phyloP scores from a whole-genome alignment of 1,139 yeast species.

The Suzukiozyma palmioleophila region DNA sequence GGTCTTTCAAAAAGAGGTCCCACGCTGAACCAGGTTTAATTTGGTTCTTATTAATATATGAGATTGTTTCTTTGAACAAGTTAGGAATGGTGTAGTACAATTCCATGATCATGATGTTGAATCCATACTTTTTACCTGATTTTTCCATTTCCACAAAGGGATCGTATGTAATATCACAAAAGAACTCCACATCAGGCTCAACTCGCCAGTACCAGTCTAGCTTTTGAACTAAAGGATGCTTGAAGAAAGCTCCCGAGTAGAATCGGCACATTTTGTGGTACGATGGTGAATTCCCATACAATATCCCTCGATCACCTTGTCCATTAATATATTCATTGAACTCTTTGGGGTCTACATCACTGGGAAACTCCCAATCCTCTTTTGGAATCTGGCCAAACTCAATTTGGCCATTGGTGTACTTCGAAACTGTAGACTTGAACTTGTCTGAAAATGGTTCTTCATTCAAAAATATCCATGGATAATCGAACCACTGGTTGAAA shows the following conservation, averaged over 20 bases:
- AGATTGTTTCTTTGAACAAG: constrained; percentile 64
- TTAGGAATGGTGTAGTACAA: constrained; percentile 77
- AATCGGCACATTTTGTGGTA: constrained; percentile 73
- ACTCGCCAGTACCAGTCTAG: constrained; percentile 94
- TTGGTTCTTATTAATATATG: constrained; percentile 46
- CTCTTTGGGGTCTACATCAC: constrained; percentile 22
- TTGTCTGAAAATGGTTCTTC: constrained; percentile 67
- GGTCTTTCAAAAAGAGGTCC: constrained; percentile 46
- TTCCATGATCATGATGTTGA: constrained; percentile 72
- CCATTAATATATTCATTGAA: constrained; percentile 53
- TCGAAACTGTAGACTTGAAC: constrained; percentile 48
- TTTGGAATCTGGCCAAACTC: constrained; percentile 65
- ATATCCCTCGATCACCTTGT: constrained; percentile 77
- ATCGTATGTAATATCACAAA: constrained; percentile 86
- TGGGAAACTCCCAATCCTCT: constrained; percentile 60
- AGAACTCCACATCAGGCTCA: constrained; percentile 86
- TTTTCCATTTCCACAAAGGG: constrained; percentile 80
- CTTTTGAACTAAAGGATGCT: constrained; percentile 62
- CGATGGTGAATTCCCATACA: constrained; percentile 76
- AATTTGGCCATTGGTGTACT: constrained; percentile 53
- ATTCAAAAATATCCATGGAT: constrained; percentile 86
- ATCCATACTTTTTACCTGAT: constrained; percentile 72
- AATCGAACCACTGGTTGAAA: constrained; percentile 85
- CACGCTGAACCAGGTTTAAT: constrained; percentile 55
- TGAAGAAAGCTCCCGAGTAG: constrained; percentile 73